Percentiles rank a stretch among this genome's conserved stretches.
phyloP scores from a whole-genome alignment of 2,329 filamentous ascomycete species.

The Trichoderma afroharzianum region DNA sequence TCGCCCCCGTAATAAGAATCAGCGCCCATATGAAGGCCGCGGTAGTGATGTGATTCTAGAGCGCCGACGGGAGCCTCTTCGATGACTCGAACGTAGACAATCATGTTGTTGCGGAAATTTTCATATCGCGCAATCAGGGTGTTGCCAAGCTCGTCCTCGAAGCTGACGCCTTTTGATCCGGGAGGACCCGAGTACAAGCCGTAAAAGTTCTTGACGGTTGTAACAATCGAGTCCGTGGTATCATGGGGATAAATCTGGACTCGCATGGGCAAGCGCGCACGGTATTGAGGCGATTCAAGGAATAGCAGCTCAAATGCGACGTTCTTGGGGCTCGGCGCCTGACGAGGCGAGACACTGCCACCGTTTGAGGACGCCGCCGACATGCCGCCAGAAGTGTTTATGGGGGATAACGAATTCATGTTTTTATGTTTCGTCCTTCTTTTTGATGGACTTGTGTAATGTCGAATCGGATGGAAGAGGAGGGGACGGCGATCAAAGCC shows the following conservation, averaged over 20 bases:
- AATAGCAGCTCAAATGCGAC: slow-evolving; percentile 77
- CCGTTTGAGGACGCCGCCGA: slow-evolving; percentile 38
- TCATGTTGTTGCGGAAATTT: slow-evolving; percentile 90
- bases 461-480: slow-evolving; percentile 16
- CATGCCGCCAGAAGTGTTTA: slow-evolving; percentile 33
- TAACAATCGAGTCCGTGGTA: slow-evolving; percentile 95
- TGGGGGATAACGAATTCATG: slow-evolving; percentile 49
- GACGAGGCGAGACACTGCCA: slow-evolving; percentile 46
- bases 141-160: slow-evolving; percentile 85
- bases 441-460: slow-evolving; percentile 14
- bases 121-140: slow-evolving; percentile 94
- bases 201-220: slow-evolving; percentile 98
- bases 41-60: slow-evolving; percentile 51
- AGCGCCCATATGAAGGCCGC: slow-evolving; percentile 49
- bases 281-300: slow-evolving; percentile 62
- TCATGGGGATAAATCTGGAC: slow-evolving; percentile 94
- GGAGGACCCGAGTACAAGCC: slow-evolving; percentile 77
- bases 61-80: slow-evolving; percentile 49
- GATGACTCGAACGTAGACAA: slow-evolving; percentile 86
- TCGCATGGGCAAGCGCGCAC: slow-evolving; percentile 75
- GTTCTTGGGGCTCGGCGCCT: slow-evolving; percentile 59
- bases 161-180: slow-evolving; percentile 79
- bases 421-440: slow-evolving; percentile 30
- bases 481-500: slow-evolving; percentile 22
- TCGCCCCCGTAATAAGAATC: slow-evolving; percentile 55